Base-by-base conservation (phyloP, 139 green algal species). In the Deuterostichococcus epilithicus region DNA sequence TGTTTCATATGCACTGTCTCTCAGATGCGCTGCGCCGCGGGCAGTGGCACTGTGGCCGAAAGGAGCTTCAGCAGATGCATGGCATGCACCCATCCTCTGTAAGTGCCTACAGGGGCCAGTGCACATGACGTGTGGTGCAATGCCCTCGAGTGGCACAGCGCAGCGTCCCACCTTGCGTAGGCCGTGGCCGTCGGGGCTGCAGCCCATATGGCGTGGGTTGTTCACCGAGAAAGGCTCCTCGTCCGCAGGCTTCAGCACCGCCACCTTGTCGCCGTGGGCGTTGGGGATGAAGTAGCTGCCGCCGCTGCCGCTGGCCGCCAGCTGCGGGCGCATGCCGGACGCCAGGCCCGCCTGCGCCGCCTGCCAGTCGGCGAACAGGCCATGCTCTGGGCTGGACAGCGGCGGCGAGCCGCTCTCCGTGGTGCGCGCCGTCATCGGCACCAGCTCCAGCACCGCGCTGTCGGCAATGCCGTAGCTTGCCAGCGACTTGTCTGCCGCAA, bases 181-280 rank as follows among this genome's bases (percentile, higher is more conserved):
- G 63, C 63, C 63, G 25, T 69, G 63, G 5, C 63, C 63, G 15
- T 69, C 35, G 13, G 20, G 20, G 42, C 35, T 34, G 44, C 59
- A 42, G 23, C 59, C 44, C 70, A 72, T 77, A 38, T 72, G 66
- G 42, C 83, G 74, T 58, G 92, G 92, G 76, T 97, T 97, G 85
- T 96, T 95, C 38, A 73, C 59, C 10, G 87, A 90, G 1, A 87
- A 60, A 0, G 92, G 92, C 82, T 97, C 92, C 83, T 97, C 92
- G 72, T 97, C 92, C 37, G 82, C 78, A 2, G 92, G 92, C 82
- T 97, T 97, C 81, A 97, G 92, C 26, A 97, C 91, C 10, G 88
- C 91, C n/a, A 94, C 84, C 26, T 73, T 79, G 5, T 82, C 34
- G 32, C 86, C 83, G 5, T 78, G 83, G 2, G 59, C 45, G 13